Evolutionary conservation across 2,329 filamentous ascomycete species (phyloP).

Genomic region (Penicillium hesseltinei): DNA sequence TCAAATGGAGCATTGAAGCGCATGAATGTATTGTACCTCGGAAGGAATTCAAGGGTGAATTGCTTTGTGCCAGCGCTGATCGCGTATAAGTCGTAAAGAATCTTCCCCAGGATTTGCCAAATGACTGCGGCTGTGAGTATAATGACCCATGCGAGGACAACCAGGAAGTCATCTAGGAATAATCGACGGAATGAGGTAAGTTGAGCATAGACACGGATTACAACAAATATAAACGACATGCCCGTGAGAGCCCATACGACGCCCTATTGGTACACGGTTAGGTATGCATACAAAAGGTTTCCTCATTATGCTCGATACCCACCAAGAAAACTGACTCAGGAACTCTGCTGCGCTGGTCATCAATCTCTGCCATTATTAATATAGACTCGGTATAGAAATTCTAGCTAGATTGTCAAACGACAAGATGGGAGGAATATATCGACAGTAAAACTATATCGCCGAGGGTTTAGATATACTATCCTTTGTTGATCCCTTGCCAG

Average conservation of each 20-base stretch:
- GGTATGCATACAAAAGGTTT: neutral
- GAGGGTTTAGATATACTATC: neutral
- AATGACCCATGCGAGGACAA: slow-evolving; percentile 16
- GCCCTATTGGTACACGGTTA: neutral
- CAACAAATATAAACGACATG: slow-evolving; percentile 7
- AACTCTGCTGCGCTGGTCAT: neutral
- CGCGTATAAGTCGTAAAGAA: slow-evolving; percentile 13
- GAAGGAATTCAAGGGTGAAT: slow-evolving; percentile 6
- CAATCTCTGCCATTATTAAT: no score
- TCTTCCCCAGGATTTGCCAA: slow-evolving; percentile 14
- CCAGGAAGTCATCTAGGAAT: slow-evolving; percentile 17
- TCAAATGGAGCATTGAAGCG: slow-evolving; percentile 13
- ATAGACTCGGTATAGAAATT: neutral
- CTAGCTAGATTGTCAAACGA: neutral
- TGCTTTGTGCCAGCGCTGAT: slow-evolving; percentile 6
- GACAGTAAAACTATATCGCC: neutral
- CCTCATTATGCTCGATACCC: neutral
- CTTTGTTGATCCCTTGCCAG: neutral
- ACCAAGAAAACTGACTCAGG: slow-evolving; percentile 6
- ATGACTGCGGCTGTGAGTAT: slow-evolving; percentile 17
- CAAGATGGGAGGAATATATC: neutral
- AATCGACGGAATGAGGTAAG: slow-evolving; percentile 12
- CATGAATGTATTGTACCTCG: slow-evolving; percentile 12
- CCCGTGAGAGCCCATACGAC: slow-evolving; percentile 17
- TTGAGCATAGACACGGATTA: slow-evolving; percentile 14